Evolutionary conservation across 192 early-diverging fungal species (phyloP).

Genomic region (Podila epigama): DNA sequence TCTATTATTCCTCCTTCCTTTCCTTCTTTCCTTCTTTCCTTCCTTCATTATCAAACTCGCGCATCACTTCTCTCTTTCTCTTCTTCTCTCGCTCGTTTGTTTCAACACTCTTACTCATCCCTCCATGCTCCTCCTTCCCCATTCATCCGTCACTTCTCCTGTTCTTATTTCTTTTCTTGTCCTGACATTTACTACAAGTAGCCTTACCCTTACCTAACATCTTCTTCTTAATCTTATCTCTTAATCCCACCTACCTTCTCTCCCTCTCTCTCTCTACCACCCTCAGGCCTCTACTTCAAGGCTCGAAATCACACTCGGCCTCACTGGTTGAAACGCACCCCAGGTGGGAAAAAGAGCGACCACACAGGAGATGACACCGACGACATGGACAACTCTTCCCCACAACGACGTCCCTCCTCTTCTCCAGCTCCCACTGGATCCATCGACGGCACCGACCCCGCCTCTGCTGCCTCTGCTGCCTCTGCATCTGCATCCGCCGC

Average conservation of each 20-base stretch:
- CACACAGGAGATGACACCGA: constrained; percentile 8
- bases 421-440: not conserved
- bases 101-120: not conserved
- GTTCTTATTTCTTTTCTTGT: not conserved
- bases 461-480: not conserved
- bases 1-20: not conserved
- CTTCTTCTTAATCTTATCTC: not conserved
- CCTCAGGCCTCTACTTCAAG: constrained; percentile 59
- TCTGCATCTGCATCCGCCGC: not conserved
- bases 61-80: not conserved
- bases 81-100: not conserved
- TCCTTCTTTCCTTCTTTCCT: not conserved
- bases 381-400: constrained; percentile 6
- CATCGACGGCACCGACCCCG: not conserved
- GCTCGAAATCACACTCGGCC: constrained; percentile 63
- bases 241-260: not conserved
- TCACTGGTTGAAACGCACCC: constrained; percentile 60
- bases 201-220: not conserved
- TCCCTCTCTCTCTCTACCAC: not conserved
- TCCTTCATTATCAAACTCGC: not conserved
- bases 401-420: not conserved
- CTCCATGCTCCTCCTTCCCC: not conserved
- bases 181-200: not conserved
- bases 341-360: constrained; percentile 22
- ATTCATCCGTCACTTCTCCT: not conserved